Evolutionary conservation across 1,284 basidiomycete species (phyloP), one percentile per base, ranked within the genome.

Genomic region (Naganishia cerealis): DNA sequence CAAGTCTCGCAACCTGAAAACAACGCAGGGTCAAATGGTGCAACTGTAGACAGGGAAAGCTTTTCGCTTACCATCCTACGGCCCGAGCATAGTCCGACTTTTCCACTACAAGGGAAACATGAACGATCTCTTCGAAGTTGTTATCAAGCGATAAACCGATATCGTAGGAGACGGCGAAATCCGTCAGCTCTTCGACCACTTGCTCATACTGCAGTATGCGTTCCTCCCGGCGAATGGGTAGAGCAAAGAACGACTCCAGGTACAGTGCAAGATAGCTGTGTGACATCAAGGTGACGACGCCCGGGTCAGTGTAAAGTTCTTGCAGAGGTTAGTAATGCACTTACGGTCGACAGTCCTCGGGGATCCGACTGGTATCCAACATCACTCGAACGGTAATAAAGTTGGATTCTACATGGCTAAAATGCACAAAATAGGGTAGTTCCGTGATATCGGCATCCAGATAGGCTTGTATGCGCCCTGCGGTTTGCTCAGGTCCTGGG

Each of bases 371-470:
- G 48, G 92, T 82, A 21, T 94, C 92, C 74, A 94, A 86, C 71
- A 89, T 86, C 8, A 89, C 90, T 71, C 89, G 86, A 48, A 98
- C 81, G 24, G 87, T 86, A 68, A 98, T 87, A 78, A 99, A 99
- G 76, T 94, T 91, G 9, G 94, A 98, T 88, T 94, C 74, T 63
- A 92, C 89, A 76, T 91, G 87, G 72, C 92, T 90, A 76, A 92
- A 99, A 76, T 98, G 90, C 1, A 95, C 86, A 77, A 94, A 94
- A 83, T 94, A 95, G 0, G 95, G 88, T 53, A 94, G 79, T 1
- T 82, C 74, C 1, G 83, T 75, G 0, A 87, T 87, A 73, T 98
- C 94, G 2, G 82, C 78, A 57, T 87, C 84, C 53, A 99, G 82
- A 75, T 91, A 86, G 63, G 83, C 82, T 71, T 86, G 84, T 15